Base-by-base conservation (phyloP, 176 grass and related monocot genomes). In the Rhynchospora tenuis region DNA sequence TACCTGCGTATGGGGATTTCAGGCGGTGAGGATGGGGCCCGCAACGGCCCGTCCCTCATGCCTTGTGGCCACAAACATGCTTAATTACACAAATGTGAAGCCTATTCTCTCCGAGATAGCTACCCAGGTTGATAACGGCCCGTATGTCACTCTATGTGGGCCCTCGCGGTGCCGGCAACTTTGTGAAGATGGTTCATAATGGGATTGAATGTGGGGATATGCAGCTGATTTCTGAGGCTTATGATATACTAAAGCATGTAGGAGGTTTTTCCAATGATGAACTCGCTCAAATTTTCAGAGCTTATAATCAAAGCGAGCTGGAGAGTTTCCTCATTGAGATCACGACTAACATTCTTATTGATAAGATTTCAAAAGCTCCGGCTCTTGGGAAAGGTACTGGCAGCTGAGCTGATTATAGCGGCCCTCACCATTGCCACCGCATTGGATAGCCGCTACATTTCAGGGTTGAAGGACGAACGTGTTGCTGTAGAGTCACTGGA, bases 1-100 rank as follows among this genome's bases (percentile, higher is more conserved):
- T 98, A 95, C 89, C 91, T 98, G n/a, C 91, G 91, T 8, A 98
- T 98, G 91, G 93, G 93, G 28, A 89, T 98, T 16, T 98, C 93
- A 11, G 89, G 93, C 11, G 93, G 89, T 14, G 91, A 98, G 84
- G 93, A 95, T 7, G 93, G 92, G 45, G 93, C 93, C 50, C 83
- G 89, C 62, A 83, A 98, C 9, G 95, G 93, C 14, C 93, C 95
- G 12, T 98, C 92, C 15, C 89, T 95, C 47, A 98, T 93, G 94
- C 91, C 91, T 16, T 89, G 91, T 4, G 91, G 89, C 11, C 78
- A 91, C 61, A 23, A 80, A 59, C 81, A 90, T 19, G 91, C 94
- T n/a, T n/a, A n/a, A n/a, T 26, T 97, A 97, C 72, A 17, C 55
- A 28, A 97, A 97, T 81, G 74, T 97, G 6, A 67, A 31, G 47